These are phyloP conservation scores for Penicillium sp. DNA, from an alignment of 2,329 filamentous ascomycete species.

Conservation along the genomic window DNA sequence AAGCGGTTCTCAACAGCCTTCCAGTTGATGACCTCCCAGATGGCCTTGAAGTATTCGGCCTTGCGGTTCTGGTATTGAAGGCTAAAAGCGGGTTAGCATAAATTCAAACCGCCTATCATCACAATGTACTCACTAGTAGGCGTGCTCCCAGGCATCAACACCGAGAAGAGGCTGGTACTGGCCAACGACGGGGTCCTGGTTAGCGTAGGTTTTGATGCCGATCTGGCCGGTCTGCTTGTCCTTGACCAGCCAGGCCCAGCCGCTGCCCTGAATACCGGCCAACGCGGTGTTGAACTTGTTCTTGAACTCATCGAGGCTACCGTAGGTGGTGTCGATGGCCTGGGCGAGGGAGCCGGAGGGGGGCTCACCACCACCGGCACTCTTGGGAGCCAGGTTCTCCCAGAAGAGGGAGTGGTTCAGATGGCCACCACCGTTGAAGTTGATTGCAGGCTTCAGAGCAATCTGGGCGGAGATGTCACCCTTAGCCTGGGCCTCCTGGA, in stretches of 20 bases:
- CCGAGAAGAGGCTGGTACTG: constrained; percentile 80
- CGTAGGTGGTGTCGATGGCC: constrained; percentile 62
- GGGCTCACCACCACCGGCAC: constrained; percentile 62
- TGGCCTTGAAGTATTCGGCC: constrained; percentile 89
- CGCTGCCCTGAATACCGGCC: constrained; percentile 65
- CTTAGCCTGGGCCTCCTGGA: constrained; percentile 59
- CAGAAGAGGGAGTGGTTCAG: constrained; percentile 67
- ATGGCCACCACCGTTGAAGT: constrained; percentile 66
- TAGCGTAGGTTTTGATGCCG: constrained; percentile 67
- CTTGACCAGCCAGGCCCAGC: constrained; percentile 66
- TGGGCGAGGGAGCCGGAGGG: constrained; percentile 59
- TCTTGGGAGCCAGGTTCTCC: constrained; percentile 67
- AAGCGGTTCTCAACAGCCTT: constrained; percentile 81
- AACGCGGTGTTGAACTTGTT: constrained; percentile 65
- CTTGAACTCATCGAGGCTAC: constrained; percentile 61
- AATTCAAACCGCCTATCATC: not conserved
- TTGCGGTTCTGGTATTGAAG: constrained; percentile 96
- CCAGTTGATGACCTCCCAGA: constrained; percentile 98
- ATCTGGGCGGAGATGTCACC: constrained; percentile 60
- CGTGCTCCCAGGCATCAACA: constrained; percentile 95
- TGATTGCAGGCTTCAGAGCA: constrained; percentile 61
- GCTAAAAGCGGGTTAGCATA: constrained; percentile 41
- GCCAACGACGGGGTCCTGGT: constrained; percentile 87
- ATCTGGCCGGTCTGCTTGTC: constrained; percentile 61
- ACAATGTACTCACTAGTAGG: constrained; percentile 67